These are phyloP conservation scores for Sphaerulina vaccinii DNA, from an alignment of 2,329 filamentous ascomycete species.

Conservation along the genomic window DNA sequence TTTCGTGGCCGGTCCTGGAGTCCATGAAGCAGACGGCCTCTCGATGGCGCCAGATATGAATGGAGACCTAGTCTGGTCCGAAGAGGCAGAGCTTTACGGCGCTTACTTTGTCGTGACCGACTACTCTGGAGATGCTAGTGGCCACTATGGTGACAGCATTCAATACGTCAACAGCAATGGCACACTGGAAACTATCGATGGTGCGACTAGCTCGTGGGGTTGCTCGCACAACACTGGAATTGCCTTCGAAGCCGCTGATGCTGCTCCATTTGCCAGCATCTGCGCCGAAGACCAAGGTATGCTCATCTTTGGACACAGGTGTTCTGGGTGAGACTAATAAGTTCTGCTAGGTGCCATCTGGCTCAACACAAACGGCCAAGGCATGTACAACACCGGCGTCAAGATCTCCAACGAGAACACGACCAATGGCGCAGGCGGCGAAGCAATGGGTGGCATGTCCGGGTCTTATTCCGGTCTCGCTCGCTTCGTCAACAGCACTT, in stretches of 20 bases:
- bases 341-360: conserved; percentile 51
- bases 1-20: conserved; percentile 57
- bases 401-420: conserved; percentile 64
- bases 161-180: conserved; percentile 53
- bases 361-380: conserved; percentile 60
- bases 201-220: conserved; percentile 58
- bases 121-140: conserved; percentile 54
- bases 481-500: conserved; percentile 51
- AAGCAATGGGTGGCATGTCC: conserved; percentile 62
- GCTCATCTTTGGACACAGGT: not conserved
- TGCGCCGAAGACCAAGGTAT: conserved; percentile 60
- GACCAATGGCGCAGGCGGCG: conserved; percentile 58
- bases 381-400: conserved; percentile 53
- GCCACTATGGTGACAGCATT: conserved; percentile 60
- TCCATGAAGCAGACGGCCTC: conserved; percentile 49
- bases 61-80: conserved; percentile 62
- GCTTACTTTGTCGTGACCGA: conserved; percentile 63
- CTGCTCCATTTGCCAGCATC: conserved; percentile 57
- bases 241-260: conserved; percentile 60
- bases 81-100: conserved; percentile 56
- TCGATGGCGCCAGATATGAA: conserved; percentile 59
- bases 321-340: not conserved
- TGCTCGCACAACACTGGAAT: conserved; percentile 67
- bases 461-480: conserved; percentile 60
- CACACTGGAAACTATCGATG: conserved; percentile 51